Evolutionary conservation across 768 basidiomycete genomes (phyloP), one percentile per base, ranked within the genome.

Genomic region (Boletus edulis): DNA sequence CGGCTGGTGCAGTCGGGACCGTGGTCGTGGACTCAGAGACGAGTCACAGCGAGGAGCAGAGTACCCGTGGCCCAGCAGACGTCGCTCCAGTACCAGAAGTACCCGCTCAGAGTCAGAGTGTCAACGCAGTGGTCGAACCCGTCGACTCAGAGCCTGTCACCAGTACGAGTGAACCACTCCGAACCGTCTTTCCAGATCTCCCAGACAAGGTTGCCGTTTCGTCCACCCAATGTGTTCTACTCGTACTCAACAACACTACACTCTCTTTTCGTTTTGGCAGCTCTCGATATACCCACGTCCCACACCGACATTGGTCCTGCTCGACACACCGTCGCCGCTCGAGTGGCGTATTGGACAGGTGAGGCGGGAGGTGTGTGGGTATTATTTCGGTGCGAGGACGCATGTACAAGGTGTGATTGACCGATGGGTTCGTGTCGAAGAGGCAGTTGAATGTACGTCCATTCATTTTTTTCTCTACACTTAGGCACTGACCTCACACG

Each of bases 351-450:
- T 98, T 54, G 86, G 89, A 15, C 75, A 78, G 18, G 84, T 78
- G 5, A 80, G 96, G 54, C 77, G 81, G 56, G 74, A 81, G 29
- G 78, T 81, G 3, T 82, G 81, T n/a, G 71, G 75, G 0, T 77
- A 80, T 14, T 82, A 87, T 63, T 60, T 68, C 5, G 78, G 84
- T 29, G 81, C 82, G n/a, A 81, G 84, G 52, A 75, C 78, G 2
- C 78, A 82, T 46, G 84, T 94, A 22, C 89, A 94, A 60, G 79
- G 78, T 1, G 82, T 84, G 42, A 82, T 96, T 17, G 81, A 85
- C 32, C 80, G 78, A 57, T 96, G 94, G 94, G 90, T 98, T 63
- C 82, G 81, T 13, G 78, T 94, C 32, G 96, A 98, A 69, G 81
- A 89, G 60, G 80, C 81, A 9, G 85, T 95, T 32, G 95, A 97